Percentiles rank a stretch among this genome's conserved stretches.
Evolutionary conservation across 495 filamentous ascomycete genomes (phyloP).

Genomic region (Amorphotheca resinae): DNA sequence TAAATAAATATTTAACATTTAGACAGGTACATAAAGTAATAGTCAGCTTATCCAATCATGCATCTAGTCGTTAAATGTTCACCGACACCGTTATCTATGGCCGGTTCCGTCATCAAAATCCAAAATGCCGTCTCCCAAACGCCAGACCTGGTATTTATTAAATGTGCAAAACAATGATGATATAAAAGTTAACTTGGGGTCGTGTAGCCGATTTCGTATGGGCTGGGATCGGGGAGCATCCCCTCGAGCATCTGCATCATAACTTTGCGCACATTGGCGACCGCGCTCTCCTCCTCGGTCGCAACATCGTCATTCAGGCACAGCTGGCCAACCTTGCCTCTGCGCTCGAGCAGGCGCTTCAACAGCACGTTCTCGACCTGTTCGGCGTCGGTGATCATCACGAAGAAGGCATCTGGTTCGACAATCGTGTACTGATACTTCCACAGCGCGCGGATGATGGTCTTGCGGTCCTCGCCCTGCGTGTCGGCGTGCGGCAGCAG

Average conservation of each 20-base stretch:
- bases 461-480: constrained; percentile 22
- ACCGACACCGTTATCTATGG: too few species aligned
- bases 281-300: constrained; percentile 15
- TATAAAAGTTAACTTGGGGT: too few species aligned
- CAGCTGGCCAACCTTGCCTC: constrained; percentile 26
- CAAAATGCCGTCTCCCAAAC: too few species aligned
- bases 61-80: too few species aligned
- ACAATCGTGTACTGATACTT: constrained; percentile 31
- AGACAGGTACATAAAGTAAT: too few species aligned
- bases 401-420: constrained; percentile 30
- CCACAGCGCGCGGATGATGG: constrained; percentile 27
- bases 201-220: constrained; percentile 6
- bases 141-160: too few species aligned
- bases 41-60: too few species aligned
- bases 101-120: too few species aligned
- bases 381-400: constrained; percentile 33
- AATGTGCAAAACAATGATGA: too few species aligned
- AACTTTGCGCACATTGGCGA: constrained; percentile 1
- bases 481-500: constrained; percentile 21
- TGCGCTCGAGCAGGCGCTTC: constrained; percentile 23
- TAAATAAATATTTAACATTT: too few species aligned
- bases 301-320: constrained; percentile 33
- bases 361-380: constrained; percentile 28
- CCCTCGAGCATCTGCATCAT: constrained; percentile 1
- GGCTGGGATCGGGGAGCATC: constrained; percentile 5